Conservation (phyloP, 116 monocot species). For the Thalassia testudinum region DNA sequence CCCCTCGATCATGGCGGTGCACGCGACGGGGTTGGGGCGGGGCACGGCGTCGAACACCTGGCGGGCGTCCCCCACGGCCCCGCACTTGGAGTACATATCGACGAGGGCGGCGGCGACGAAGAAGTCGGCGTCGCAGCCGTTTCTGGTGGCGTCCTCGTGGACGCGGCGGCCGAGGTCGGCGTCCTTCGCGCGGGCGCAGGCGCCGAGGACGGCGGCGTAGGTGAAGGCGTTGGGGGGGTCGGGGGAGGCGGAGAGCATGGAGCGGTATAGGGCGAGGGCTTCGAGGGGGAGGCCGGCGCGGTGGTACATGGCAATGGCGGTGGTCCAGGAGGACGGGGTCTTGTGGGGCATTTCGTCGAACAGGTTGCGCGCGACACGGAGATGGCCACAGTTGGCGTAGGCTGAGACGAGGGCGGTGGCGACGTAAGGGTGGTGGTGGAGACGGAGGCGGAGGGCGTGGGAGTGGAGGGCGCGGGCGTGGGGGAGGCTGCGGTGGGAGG, state of each 20-base stretch:
- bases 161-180: slow-evolving; percentile 3
- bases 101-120: slow-evolving; percentile 25
- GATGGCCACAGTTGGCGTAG: slow-evolving; percentile 15
- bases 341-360: slow-evolving; percentile 25
- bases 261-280: slow-evolving; percentile 18
- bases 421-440: slow-evolving; percentile 14
- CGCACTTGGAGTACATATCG: slow-evolving; percentile 44
- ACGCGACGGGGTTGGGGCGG: slow-evolving; percentile 18
- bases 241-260: slow-evolving; percentile 10
- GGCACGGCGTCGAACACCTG: slow-evolving; percentile 16
- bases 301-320: slow-evolving; percentile 25
- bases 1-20: slow-evolving; percentile 43
- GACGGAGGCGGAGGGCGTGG: slow-evolving; percentile 10
- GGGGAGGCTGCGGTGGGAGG: slow-evolving; percentile 18
- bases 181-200: slow-evolving; percentile 3
- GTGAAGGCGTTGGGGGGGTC: slow-evolving; percentile 27
- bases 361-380: slow-evolving; percentile 16
- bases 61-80: slow-evolving; percentile 16
- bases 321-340: slow-evolving; percentile 17
- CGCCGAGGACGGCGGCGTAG: slow-evolving; percentile 15
- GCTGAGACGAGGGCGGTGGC: slow-evolving; percentile 20
- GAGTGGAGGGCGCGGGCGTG: slow-evolving; percentile 16
- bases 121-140: slow-evolving; percentile 18
- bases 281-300: slow-evolving; percentile 4
- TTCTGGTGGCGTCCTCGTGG: slow-evolving; percentile 5